Conservation (phyloP, 768 basidiomycete species). For the Mycena venus region DNA sequence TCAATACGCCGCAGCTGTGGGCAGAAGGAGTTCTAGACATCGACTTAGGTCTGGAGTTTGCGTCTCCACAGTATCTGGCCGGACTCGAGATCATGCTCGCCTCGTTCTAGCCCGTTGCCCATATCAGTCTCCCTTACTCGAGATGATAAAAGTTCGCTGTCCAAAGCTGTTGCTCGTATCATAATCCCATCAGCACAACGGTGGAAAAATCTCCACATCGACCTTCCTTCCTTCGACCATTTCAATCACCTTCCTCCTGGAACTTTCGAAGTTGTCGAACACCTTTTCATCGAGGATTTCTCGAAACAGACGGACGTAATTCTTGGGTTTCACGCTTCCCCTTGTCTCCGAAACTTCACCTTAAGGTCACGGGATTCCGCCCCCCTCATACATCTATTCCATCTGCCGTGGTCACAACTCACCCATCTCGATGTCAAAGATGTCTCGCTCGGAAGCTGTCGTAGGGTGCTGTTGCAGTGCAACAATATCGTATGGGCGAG, state of each 20-base stretch:
- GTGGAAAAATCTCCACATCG: not conserved
- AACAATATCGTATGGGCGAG: not conserved
- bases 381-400: not conserved
- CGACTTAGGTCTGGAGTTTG: not conserved
- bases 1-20: not conserved
- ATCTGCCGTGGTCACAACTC: constrained; percentile 13
- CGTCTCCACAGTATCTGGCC: not conserved
- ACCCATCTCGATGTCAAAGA: not conserved
- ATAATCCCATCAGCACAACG: not conserved
- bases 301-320: not conserved
- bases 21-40: not conserved
- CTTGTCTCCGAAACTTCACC: constrained; percentile 2
- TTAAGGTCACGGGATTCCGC: too few species aligned
- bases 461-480: constrained; percentile 4
- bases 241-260: not conserved
- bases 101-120: not conserved
- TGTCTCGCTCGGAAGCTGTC: not conserved
- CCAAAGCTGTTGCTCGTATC: not conserved
- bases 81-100: not conserved
- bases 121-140: not conserved
- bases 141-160: not conserved
- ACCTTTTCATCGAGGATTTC: not conserved
- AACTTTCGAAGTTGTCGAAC: constrained; percentile 1
- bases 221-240: not conserved
- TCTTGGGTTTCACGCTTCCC: not conserved